Evolutionary conservation across 345 rosid genomes (phyloP).

Genomic region (Boechera stricta): DNA sequence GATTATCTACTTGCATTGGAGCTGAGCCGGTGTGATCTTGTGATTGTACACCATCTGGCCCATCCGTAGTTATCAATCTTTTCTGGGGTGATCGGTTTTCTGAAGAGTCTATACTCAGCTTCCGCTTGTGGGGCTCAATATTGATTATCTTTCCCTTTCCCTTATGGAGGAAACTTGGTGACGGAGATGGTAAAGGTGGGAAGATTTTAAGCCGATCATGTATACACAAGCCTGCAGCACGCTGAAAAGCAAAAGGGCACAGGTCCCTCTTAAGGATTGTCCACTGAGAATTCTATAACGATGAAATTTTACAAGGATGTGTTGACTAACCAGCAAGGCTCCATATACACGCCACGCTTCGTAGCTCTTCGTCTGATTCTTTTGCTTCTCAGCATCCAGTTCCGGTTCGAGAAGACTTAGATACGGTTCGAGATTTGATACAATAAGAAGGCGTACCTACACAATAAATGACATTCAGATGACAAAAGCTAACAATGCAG

Average conservation of each 20-base stretch:
- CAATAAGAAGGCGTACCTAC: constrained; percentile 79
- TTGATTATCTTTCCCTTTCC: constrained; percentile 54
- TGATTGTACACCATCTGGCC: constrained; percentile 42
- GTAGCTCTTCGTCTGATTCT: constrained; percentile 83
- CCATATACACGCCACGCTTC: constrained; percentile 97
- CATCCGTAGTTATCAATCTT: constrained; percentile 60
- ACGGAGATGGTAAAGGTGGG: constrained; percentile 65
- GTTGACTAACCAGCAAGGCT: constrained; percentile 71
- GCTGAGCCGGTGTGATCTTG: constrained; percentile 46
- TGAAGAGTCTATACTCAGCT: constrained; percentile 51
- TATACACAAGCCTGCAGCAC: constrained; percentile 73
- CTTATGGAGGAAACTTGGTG: constrained; percentile 51
- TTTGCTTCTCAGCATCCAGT: constrained; percentile 80
- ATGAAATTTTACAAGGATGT: constrained; percentile 6
- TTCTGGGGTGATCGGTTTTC: constrained; percentile 56
- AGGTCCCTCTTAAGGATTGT: neutral
- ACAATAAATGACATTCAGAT: constrained; percentile 18
- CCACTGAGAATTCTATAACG: constrained; percentile 6
- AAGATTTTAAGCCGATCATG: constrained; percentile 76
- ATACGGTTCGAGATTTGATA: constrained; percentile 85
- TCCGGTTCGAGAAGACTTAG: constrained; percentile 87
- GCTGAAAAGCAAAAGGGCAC: constrained; percentile 52
- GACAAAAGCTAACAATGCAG: constrained; percentile 9
- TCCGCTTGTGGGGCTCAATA: constrained; percentile 55
- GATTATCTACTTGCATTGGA: constrained; percentile 51